Base-by-base conservation (phyloP, 2,329 filamentous ascomycete species). In the Knufia petricola region DNA sequence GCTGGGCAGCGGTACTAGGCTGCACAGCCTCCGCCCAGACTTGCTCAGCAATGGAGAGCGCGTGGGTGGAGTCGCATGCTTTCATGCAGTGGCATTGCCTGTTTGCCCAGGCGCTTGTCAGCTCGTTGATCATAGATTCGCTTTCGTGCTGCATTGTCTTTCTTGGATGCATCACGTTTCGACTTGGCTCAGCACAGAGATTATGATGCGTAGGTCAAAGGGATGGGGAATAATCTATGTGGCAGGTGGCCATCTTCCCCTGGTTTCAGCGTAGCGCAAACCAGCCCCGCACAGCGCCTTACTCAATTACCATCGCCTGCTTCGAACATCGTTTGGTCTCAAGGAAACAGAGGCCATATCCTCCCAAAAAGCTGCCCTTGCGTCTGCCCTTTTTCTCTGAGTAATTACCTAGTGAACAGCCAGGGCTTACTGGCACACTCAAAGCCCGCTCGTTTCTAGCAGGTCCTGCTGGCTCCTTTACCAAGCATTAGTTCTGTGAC, bases 21-120 rank as follows among this genome's bases (percentile, higher is more conserved):
- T 36, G 31, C 42, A 46, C 42, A 46, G 42, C 42, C 42, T 46
- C 42, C 31, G 42, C 42, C 42, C 28, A 46, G 42, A 32, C 4
- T 19, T 36, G 30, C 30, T 28, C 42, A 24, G 30, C 28, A 19
- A 15, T 15, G 34, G 13, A 37, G 34, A n/a, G 4, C 13, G 41
- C 13, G 19, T 34, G 30, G 37, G 42, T 24, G 42, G 42, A 37
- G 30, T 19, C 13, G 19, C 26, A 32, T 34, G 28, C 10, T 31
- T 44, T 32, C 41, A 3, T 42, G 39, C 39, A 42, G 23, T n/a
- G n/a, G n/a, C 39, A 42, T 42, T 42, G 39, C 39, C 39, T 42
- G 4, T 9, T 42, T 36, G 39, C 39, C 21, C 39, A 42, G 24
- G n/a, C 39, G 24, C n/a, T 42, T 42, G 17, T 15, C n/a, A n/a